Conservation (phyloP, 2,329 filamentous ascomycete genomes). For the Aspergillus intermedius region DNA sequence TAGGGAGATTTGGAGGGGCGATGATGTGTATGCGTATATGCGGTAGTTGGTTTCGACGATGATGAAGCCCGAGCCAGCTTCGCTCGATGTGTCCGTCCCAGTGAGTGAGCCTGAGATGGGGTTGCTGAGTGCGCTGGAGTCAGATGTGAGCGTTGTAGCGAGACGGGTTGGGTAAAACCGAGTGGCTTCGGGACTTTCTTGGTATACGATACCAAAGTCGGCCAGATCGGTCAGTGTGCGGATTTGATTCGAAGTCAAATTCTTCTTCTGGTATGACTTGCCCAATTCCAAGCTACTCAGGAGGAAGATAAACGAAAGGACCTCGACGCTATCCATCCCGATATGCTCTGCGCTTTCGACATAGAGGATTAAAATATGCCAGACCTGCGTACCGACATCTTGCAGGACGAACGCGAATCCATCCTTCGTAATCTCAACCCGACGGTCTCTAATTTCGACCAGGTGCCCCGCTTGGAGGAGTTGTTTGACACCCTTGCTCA, state of each 20-base stretch:
- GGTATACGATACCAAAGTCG: conserved; percentile 88
- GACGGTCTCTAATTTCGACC: conserved; percentile 55
- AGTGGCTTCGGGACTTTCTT: conserved; percentile 39
- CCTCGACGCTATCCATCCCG: conserved; percentile 81
- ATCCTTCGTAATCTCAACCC: conserved; percentile 75
- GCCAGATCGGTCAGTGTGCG: conserved; percentile 86
- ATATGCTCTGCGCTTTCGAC: conserved; percentile 72
- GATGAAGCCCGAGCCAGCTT: conserved; percentile 61
- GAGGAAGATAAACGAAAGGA: conserved; percentile 92
- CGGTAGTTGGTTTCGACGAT: conserved; percentile 98
- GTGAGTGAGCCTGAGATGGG: conserved; percentile 61
- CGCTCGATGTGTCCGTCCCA: conserved; percentile 26
- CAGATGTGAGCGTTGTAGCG: conserved; percentile 82
- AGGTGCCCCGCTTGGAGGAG: conserved; percentile 74
- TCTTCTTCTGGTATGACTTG: conserved; percentile 79
- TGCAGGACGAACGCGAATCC: conserved; percentile 94
- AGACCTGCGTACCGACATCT: conserved; percentile 93
- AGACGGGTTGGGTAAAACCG: conserved; percentile 85
- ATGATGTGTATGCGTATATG: conserved; percentile 92
- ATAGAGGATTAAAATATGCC: conserved; percentile 90
- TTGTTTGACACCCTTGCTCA: conserved; percentile 74
- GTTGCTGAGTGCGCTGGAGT: conserved; percentile 64
- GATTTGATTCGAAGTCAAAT: conserved; percentile 71
- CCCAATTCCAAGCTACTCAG: conserved; percentile 89
- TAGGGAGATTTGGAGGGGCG: conserved; percentile 88